Evolutionary conservation across 2,329 filamentous ascomycete species (phyloP), one percentile per base, ranked within the genome.

Genomic region (Clarireedia paspali): DNA sequence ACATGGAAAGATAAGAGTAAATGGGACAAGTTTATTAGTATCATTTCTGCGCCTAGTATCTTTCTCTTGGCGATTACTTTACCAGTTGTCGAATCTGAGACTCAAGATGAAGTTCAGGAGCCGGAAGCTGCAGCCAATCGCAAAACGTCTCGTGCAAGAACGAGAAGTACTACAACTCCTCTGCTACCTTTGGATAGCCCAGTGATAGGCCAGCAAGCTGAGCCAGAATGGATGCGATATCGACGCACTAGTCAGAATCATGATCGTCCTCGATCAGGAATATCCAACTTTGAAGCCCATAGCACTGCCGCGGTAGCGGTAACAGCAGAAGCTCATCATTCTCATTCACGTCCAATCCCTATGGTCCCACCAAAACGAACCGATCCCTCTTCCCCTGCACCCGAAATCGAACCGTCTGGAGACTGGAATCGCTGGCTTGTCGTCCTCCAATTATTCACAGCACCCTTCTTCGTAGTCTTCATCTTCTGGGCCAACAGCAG

Each of bases 391-490:
- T 40, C 17, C 39, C 17, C 44, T 15, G 55, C 36, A 10, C 55
- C 52, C 24, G n/a, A 15, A 15, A 14, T 57, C 55, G 47, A 51
- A 3, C 46, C 61, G 36, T 44, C 57, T 20, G 48, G 56, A 50
- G 67, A 84, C 30, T 97, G 94, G 91, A 95, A 91, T 66, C 82
- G 91, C 52, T 99, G 94, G 92, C 81, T 99, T 3, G 81, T 95
- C 12, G 82, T 85, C 12, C 71, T 94, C 9, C 95, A 99, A 66
- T 78, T 94, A 49, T 91, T 96, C 68, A 89, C 87, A 0, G 90
- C 91, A 0, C 94, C 94, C 0, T 71, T 94, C 23, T 96, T 97
- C 70, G 82, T 91, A 46, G 80, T 88, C 1, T 69, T 90, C 17
- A 83, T 96, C 30, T 70, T 90, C 20, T 95, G 85, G 84, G 84